Base-by-base conservation (phyloP, 441 rosid species). In the Populus hybrid region DNA sequence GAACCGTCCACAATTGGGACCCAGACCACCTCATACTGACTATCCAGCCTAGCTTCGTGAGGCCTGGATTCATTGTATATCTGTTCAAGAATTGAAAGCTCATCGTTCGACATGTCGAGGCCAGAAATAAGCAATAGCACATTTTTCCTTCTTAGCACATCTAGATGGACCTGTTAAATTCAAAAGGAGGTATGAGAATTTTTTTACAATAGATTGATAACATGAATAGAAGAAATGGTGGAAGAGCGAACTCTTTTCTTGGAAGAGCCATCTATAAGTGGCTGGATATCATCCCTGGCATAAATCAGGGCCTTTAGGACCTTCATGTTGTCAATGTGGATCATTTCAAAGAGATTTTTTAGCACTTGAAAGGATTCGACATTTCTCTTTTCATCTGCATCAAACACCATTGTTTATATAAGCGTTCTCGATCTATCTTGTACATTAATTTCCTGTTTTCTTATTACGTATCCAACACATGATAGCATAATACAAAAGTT, bases 1-100 rank as follows among this genome's bases (percentile, higher is more conserved):
- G 85, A 61, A 11, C 72, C 87, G 78, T 94, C 95, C 16, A 87
- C 85, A 18, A 93, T 35, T 23, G 97, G 97, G 14, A 94, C 77
- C 98, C 98, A 94, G 30, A 93, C 89, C 61, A 94, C 81, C 86
- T 93, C 97, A 70, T 89, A 91, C 12, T 77, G 89, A 83, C 80
- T 84, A 64, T 90, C 90, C 3, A 59, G 14, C 75, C 86, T 88
- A 9, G 86, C 23, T 36, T 83, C 73, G n/a, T 82, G 90, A 72
- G 75, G 86, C 94, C 91, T 63, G 87, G 89, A 59, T 59, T 59
- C 24, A 59, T 59, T 59, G 82, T 91, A 88, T 71, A 91, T 89
- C 80, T 91, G 88, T 77, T 91, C 91, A 35, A 94, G 90, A 28
- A 89, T 86, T 9, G 87, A 67, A 28, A 93, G 80, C 87, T 94